Conservation (phyloP, 2,329 filamentous ascomycete genomes). For the Trichophyton simii region DNA sequence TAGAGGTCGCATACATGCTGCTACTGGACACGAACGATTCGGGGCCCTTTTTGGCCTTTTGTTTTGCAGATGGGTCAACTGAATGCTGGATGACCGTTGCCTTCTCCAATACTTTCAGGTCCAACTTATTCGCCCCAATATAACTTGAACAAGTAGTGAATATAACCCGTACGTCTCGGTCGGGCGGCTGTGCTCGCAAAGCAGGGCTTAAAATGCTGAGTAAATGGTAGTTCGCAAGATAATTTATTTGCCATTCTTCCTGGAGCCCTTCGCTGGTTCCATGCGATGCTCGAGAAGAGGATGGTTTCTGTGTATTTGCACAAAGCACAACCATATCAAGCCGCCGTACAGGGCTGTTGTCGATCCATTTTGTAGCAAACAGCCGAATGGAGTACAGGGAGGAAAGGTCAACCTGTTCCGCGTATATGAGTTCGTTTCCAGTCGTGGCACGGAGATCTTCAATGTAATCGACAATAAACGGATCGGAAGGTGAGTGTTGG, state of each 20-base stretch:
- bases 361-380: conserved; percentile 96
- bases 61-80: not conserved
- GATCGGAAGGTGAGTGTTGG: conserved; percentile 64
- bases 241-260: conserved; percentile 88
- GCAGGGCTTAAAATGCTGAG: conserved; percentile 84
- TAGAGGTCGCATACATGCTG: conserved; percentile 49
- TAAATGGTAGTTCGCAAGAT: conserved; percentile 88
- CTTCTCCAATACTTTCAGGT: conserved; percentile 25
- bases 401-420: conserved; percentile 82
- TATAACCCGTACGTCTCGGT: conserved; percentile 82
- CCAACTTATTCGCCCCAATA: conserved; percentile 55
- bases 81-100: conserved; percentile 34
- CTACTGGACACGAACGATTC: conserved; percentile 6
- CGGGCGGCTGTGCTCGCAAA: conserved; percentile 77
- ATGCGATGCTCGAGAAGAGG: conserved; percentile 42
- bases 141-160: conserved; percentile 82
- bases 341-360: conserved; percentile 78
- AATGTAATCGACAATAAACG: conserved; percentile 85
- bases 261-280: conserved; percentile 71
- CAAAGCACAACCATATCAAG: conserved; percentile 87
- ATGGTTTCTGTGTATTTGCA: conserved; percentile 62
- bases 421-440: conserved; percentile 79
- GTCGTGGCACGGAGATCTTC: conserved; percentile 69
- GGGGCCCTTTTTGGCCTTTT: conserved; percentile 8
- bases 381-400: conserved; percentile 80